Conservation (phyloP, 2,329 filamentous ascomycete species). For the Dothideomycetes sp. region DNA sequence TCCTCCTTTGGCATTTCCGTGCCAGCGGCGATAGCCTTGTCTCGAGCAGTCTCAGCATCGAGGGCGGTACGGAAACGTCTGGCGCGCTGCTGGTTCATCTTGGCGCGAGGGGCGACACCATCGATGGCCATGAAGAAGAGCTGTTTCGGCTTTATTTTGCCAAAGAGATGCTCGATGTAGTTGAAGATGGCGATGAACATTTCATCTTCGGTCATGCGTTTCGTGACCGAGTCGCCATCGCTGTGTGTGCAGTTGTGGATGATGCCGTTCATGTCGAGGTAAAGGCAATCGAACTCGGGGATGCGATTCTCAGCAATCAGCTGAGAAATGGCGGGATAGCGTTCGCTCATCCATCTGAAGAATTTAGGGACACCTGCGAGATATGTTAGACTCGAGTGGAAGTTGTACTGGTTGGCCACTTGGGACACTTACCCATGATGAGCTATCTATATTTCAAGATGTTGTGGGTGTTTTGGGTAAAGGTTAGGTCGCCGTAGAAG, state of each 20-base stretch:
- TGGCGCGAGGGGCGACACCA: slow-evolving; percentile 90
- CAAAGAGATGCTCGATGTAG: slow-evolving; percentile 97
- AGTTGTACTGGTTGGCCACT: slow-evolving; percentile 1
- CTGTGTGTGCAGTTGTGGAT: slow-evolving; percentile 99
- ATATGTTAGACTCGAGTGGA: slow-evolving; percentile 1
- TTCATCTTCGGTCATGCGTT: slow-evolving; percentile 90
- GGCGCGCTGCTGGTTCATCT: slow-evolving; percentile 99
- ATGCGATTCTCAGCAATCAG: slow-evolving; percentile 98
- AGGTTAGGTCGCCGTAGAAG: background rate
- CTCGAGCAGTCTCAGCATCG: slow-evolving; percentile 77
- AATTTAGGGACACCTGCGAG: slow-evolving; percentile 71
- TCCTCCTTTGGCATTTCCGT: slow-evolving; percentile 90
- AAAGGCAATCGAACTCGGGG: slow-evolving; percentile 96
- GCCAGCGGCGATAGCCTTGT: slow-evolving; percentile 84
- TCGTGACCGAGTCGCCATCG: slow-evolving; percentile 82
- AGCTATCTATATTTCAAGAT: slow-evolving; percentile 22
- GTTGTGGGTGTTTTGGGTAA: background rate
- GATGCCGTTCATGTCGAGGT: slow-evolving; percentile 98
- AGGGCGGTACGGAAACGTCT: slow-evolving; percentile 89
- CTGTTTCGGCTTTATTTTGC: slow-evolving; percentile 97
- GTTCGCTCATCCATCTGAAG: slow-evolving; percentile 98
- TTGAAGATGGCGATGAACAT: slow-evolving; percentile 99
- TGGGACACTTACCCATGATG: slow-evolving; percentile 20
- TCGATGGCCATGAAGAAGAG: slow-evolving; percentile 99
- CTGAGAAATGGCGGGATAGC: slow-evolving; percentile 96